phyloP scores from a whole-genome alignment of 1,139 yeast species.

The Nakaseomyces bracarensis region DNA sequence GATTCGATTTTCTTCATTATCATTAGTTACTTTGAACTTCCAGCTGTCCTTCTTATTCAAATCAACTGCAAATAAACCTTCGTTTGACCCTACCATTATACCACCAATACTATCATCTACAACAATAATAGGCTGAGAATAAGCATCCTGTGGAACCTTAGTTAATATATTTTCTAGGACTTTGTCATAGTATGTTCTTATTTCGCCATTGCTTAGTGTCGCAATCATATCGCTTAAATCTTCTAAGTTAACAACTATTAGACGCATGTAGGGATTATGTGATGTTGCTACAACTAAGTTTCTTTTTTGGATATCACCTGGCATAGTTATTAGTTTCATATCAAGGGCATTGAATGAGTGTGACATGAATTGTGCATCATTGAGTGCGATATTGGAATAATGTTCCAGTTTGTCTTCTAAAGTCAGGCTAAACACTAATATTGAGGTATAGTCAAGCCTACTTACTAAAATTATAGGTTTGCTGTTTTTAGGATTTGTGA shows the following conservation, averaged over 20 bases:
- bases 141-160: slow-evolving; percentile 63
- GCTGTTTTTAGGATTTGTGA: slow-evolving; percentile 17
- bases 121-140: slow-evolving; percentile 45
- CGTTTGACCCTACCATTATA: slow-evolving; percentile 63
- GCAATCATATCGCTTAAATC: neutral
- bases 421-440: slow-evolving; percentile 36
- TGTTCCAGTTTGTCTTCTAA: slow-evolving; percentile 27
- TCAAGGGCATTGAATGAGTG: slow-evolving; percentile 56
- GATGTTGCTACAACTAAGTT: slow-evolving; percentile 55
- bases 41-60: slow-evolving; percentile 34
- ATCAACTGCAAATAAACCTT: slow-evolving; percentile 57
- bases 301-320: slow-evolving; percentile 16
- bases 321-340: slow-evolving; percentile 31
- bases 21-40: slow-evolving; percentile 19
- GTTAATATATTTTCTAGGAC: slow-evolving; percentile 53
- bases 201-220: neutral
- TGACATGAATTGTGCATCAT: slow-evolving; percentile 68
- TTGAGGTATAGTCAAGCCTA: slow-evolving; percentile 50
- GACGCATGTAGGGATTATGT: slow-evolving; percentile 67
- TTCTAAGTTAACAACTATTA: slow-evolving; percentile 38
- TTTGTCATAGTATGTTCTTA: slow-evolving; percentile 33
- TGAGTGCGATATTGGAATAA: slow-evolving; percentile 48
- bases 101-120: slow-evolving; percentile 41
- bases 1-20: neutral
- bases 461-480: slow-evolving; percentile 44